These are phyloP conservation scores for Suhomyces coccinellae DNA, from an alignment of 1,139 yeast species.

Conservation along the genomic window DNA sequence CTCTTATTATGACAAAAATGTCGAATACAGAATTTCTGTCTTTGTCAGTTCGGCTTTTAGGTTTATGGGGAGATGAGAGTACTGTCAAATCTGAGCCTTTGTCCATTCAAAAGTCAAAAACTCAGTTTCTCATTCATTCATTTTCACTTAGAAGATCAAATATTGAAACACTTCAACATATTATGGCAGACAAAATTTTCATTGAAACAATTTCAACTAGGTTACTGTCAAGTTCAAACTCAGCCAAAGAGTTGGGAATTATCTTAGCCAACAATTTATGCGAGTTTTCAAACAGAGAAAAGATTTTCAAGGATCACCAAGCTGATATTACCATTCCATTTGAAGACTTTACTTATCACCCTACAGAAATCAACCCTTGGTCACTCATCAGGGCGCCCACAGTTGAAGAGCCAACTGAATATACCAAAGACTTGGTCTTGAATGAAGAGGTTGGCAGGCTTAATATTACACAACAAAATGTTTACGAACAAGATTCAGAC, in stretches of 20 bases:
- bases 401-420: slow-evolving; percentile 9
- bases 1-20: slow-evolving; percentile 13
- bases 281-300: slow-evolving; percentile 29
- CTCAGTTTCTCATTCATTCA: slow-evolving; percentile 34
- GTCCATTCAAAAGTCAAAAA: slow-evolving; percentile 33
- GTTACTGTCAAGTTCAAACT: slow-evolving; percentile 43
- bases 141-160: slow-evolving; percentile 23
- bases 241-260: slow-evolving; percentile 45
- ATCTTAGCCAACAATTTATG: slow-evolving; percentile 49
- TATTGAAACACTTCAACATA: slow-evolving; percentile 14
- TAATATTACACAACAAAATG: neutral
- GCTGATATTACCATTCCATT: slow-evolving; percentile 1
- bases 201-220: slow-evolving; percentile 46
- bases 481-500: slow-evolving; percentile 6
- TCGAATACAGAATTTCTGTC: slow-evolving; percentile 4
- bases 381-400: slow-evolving; percentile 10
- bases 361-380: slow-evolving; percentile 16
- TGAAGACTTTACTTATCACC: neutral
- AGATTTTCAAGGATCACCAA: slow-evolving; percentile 39
- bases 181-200: slow-evolving; percentile 32
- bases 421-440: neutral
- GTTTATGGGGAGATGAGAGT: slow-evolving; percentile 33
- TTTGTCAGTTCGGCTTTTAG: slow-evolving; percentile 17
- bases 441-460: neutral
- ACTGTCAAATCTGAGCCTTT: slow-evolving; percentile 36